Conservation (phyloP, 371 early-diverging fungal species). For the Ordospora pajunii region DNA sequence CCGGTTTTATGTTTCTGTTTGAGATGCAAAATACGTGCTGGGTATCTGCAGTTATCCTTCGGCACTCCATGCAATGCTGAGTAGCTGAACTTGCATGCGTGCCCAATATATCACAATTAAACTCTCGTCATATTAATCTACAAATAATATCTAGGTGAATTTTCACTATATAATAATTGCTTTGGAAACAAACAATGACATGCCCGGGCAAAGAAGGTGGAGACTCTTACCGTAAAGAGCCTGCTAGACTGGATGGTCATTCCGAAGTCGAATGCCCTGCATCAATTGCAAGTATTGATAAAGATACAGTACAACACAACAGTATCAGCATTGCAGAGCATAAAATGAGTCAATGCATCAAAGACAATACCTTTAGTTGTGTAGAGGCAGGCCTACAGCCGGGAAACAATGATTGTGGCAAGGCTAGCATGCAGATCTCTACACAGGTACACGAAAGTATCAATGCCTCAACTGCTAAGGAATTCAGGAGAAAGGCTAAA, state of each 20-base stretch:
- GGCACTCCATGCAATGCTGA: too few relatives aligned
- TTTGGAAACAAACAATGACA: conserved; percentile 32
- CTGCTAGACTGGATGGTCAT: not conserved
- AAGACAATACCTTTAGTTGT: not conserved
- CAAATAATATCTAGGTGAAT: conserved; percentile 3
- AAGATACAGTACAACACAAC: not conserved
- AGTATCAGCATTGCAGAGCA: not conserved
- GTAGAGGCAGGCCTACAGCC: not conserved
- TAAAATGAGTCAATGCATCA: not conserved
- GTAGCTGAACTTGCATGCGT: not conserved
- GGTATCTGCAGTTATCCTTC: too few relatives aligned
- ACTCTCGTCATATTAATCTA: not conserved
- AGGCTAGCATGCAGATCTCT: too few relatives aligned
- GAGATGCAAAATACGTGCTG: not conserved
- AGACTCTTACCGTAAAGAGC: not conserved
- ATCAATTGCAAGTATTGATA: not conserved
- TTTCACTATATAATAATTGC: conserved; percentile 34
- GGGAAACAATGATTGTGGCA: too few relatives aligned
- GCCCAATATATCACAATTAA: conserved; percentile 15
- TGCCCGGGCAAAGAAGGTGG: not conserved
- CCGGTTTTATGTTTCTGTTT: conserved; percentile 8
- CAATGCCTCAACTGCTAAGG: not conserved
- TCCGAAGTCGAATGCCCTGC: not conserved
- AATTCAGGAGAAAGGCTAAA: conserved; percentile 54
- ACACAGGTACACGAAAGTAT: too few relatives aligned